Evolutionary conservation across 2,329 filamentous ascomycete species (phyloP).

Genomic region (Colletotrichum lupini): DNA sequence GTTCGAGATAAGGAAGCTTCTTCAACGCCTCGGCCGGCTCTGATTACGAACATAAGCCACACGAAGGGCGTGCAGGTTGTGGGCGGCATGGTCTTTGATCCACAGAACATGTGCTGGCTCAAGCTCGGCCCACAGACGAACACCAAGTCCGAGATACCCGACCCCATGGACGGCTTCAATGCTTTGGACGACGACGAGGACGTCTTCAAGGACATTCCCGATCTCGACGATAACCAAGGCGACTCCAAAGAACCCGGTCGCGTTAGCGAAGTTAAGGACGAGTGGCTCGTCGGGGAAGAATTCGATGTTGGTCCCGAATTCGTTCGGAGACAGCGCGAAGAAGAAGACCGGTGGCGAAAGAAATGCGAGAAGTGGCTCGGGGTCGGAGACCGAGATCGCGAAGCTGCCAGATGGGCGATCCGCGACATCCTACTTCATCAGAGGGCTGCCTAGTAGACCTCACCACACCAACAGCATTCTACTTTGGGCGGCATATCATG

Average conservation of each 20-base stretch:
- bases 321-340: conserved; percentile 86
- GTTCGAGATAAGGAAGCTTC: conserved; percentile 65
- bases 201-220: conserved; percentile 93
- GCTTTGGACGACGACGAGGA: conserved; percentile 89
- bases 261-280: conserved; percentile 73
- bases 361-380: conserved; percentile 90
- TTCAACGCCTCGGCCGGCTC: conserved; percentile 74
- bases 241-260: conserved; percentile 62
- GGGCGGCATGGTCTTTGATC: conserved; percentile 98
- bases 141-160: conserved; percentile 60
- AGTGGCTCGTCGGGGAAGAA: conserved; percentile 92
- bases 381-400: conserved; percentile 64
- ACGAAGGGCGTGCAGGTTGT: conserved; percentile 92
- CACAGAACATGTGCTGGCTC: conserved; percentile 96
- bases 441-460: conserved; percentile 34
- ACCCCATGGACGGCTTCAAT: conserved; percentile 73
- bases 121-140: conserved; percentile 72
- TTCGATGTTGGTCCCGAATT: conserved; percentile 98
- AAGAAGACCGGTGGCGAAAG: conserved; percentile 90
- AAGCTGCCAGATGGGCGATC: conserved; percentile 83
- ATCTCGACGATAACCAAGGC: conserved; percentile 78
- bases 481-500: conserved; percentile 29
- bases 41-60: conserved; percentile 90
- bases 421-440: conserved; percentile 65
- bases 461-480: conserved; percentile 20